Evolutionary conservation across 768 basidiomycete species (phyloP).

Genomic region (Pholiota molesta): DNA sequence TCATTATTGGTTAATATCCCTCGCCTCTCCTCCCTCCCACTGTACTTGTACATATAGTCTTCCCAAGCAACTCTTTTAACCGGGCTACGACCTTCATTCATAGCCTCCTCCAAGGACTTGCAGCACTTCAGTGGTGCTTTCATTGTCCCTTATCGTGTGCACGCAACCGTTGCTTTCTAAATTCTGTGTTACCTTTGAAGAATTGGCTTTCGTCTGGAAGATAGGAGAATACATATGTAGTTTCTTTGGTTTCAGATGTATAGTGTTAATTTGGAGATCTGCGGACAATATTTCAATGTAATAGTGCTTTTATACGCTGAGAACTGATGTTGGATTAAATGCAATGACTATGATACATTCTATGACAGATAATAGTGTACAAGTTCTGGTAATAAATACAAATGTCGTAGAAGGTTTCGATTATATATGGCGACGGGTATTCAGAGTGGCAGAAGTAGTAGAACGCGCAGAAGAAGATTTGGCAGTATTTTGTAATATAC

Average conservation of each 20-base stretch:
- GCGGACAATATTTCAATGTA: too few species aligned
- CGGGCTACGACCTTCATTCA: not conserved
- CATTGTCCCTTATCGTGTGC: not conserved
- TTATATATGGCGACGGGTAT: not conserved
- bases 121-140: not conserved
- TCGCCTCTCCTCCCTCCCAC: not conserved
- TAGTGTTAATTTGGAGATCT: too few species aligned
- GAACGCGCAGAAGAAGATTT: conserved; percentile 29
- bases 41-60: not conserved
- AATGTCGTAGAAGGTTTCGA: not conserved
- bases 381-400: not conserved
- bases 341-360: not conserved
- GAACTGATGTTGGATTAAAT: not conserved
- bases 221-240: not conserved
- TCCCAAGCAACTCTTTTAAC: not conserved
- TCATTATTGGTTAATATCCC: not conserved
- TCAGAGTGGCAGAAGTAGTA: not conserved
- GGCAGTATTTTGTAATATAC: conserved; percentile 60
- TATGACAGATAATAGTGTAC: not conserved
- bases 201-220: too few species aligned
- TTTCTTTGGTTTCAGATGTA: not conserved
- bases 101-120: too few species aligned
- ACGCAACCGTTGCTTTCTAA: not conserved
- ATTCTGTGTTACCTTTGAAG: not conserved
- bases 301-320: too few species aligned